Evolutionary conservation across 1,284 basidiomycete species (phyloP), one percentile per base, ranked within the genome.

Genomic region (Malassezia restricta): DNA sequence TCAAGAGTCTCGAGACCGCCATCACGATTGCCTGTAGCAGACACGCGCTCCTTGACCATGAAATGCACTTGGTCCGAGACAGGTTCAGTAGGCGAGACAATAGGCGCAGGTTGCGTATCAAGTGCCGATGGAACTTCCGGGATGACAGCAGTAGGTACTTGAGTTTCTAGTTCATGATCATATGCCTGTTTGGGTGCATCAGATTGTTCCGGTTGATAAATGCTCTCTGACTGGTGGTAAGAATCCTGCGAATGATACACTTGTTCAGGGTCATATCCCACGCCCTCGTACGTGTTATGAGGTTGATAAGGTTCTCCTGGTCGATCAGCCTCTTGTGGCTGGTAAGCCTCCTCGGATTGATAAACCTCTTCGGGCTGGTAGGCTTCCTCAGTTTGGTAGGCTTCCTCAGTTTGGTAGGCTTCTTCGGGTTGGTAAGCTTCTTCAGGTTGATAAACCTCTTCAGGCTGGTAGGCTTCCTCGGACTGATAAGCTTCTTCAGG

Each of bases 1-100:
- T 95, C 87, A 76, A 94, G 82, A 4, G 83, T 82, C 69, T 88
- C 81, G 30, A 95, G 77, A 29, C 90, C 90, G 38, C 92, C 92
- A 73, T 95, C 91, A 41, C 88, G 85, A 47, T 86, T 79, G 43
- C 95, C 78, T 9, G 84, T 81, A 28, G 87, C 78, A 6, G 84
- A 84, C 42, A 96, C 76, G 51, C 81, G 80, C 75, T 98, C 92
- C 61, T 85, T 86, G 71, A 91, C 82, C 42, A 81, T 78, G 61
- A 92, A 77, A 73, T 96, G 89, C 11, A 96, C 80, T 59, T 88
- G 91, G 61, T 1, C 35, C 6, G 24, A 1, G 3, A 33, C n/a
- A 29, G 24, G 30, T 14, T 44, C 6, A 3, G 14, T 9, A n/a
- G 33, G 33, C 5, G 33, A 11, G 11, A 15, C 11, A 11, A 35